Evolutionary conservation across 2,329 filamentous ascomycete species (phyloP).

Genomic region (Thelonectria discophora): DNA sequence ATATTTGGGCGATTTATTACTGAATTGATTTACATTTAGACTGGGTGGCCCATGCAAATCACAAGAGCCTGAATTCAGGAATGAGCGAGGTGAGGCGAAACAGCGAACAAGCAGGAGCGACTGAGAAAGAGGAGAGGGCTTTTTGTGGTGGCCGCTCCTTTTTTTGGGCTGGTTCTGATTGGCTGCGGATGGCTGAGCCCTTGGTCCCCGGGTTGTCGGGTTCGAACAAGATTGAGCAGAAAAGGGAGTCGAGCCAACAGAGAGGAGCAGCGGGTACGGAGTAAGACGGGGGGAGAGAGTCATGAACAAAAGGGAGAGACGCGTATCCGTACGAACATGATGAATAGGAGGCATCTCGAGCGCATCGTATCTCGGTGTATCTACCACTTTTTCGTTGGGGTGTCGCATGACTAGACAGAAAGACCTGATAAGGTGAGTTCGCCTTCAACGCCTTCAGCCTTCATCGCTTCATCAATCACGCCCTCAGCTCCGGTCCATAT

Average conservation of each 20-base stretch:
- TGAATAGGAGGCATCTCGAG: too few relatives aligned
- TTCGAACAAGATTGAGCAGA: not conserved
- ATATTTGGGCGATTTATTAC: not conserved
- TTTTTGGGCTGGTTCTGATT: not conserved
- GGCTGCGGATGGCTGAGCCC: not conserved
- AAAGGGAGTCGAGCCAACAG: not conserved
- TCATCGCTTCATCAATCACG: too few relatives aligned
- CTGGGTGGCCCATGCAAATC: not conserved
- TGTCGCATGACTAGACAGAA: not conserved
- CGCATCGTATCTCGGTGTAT: too few relatives aligned
- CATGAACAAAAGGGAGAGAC: too few relatives aligned
- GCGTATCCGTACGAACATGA: too few relatives aligned
- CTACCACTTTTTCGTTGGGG: not conserved
- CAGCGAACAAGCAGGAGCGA: too few relatives aligned
- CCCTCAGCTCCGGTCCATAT: too few relatives aligned
- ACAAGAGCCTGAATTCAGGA: too few relatives aligned
- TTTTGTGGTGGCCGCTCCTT: not conserved
- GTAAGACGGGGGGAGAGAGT: not conserved
- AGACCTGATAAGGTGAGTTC: not conserved
- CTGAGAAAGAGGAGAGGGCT: not conserved
- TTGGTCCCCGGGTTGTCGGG: not conserved
- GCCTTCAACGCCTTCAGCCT: too few relatives aligned
- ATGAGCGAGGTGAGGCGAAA: too few relatives aligned
- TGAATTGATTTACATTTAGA: not conserved
- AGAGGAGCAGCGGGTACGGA: not conserved